A percentile compares a stretch with the other conserved stretches of the same genome.
Conservation (phyloP, 331 rosid species). For the Malus hybrid region DNA sequence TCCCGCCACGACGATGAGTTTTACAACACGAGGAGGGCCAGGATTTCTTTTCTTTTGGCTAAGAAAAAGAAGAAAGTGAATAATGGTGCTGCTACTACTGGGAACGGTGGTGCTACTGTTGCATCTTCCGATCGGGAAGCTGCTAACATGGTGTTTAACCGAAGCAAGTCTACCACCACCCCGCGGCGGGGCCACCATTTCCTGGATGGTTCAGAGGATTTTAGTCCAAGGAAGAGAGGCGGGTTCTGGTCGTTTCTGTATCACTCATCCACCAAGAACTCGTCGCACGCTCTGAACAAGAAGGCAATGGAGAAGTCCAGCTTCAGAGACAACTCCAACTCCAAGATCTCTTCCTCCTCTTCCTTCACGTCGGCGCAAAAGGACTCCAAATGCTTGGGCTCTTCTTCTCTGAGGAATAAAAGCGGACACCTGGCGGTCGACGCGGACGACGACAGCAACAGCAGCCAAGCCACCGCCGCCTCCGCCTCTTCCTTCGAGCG, state of each 20-base stretch:
- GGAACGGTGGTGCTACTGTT: neutral
- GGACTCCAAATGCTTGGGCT: constrained; percentile 23
- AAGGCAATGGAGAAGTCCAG: constrained; percentile 25
- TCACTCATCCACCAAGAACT: constrained; percentile 30
- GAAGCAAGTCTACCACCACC: constrained; percentile 80
- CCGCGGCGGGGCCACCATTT: constrained; percentile 34
- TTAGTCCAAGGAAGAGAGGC: constrained; percentile 53
- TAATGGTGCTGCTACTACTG: neutral
- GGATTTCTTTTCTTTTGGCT: constrained; percentile 56
- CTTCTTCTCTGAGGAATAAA: constrained; percentile 26
- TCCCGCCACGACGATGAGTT: constrained; percentile 21
- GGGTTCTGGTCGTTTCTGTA: constrained; percentile 90
- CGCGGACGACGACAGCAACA: constrained; percentile 31
- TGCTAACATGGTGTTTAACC: constrained; percentile 34
- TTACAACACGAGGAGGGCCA: constrained; percentile 32
- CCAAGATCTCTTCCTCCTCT: constrained; percentile 27
- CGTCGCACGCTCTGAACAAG: constrained; percentile 31
- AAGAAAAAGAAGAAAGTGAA: constrained; percentile 56
- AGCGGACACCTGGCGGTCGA: constrained; percentile 28
- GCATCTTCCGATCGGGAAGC: constrained; percentile 14
- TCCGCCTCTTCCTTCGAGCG: constrained; percentile 68
- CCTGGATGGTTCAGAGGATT: constrained; percentile 26
- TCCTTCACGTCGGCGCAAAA: constrained; percentile 15
- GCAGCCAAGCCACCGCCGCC: constrained; percentile 22
- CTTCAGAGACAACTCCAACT: neutral